Conservation (phyloP, 208 protist species). For the Leishmania major region DNA sequence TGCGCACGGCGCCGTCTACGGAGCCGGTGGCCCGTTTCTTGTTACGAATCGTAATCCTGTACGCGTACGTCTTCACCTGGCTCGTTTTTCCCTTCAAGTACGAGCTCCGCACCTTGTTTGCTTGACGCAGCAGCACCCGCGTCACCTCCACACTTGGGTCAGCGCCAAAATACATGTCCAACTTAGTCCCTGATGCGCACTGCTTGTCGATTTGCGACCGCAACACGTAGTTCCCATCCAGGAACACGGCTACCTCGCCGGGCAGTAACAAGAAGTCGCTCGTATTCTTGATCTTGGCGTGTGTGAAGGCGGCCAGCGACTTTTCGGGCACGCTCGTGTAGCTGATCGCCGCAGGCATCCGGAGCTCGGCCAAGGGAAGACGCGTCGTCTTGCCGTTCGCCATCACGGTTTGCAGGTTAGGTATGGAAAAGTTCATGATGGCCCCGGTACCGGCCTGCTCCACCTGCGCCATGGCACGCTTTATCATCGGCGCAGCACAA, state of each 20-base stretch:
- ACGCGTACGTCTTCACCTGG: constrained; percentile 19
- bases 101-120: constrained; percentile 25
- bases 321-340: constrained; percentile 30
- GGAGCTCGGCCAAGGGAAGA: constrained; percentile 28
- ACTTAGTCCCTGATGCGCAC: constrained; percentile 19
- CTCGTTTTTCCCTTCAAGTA: constrained; percentile 27
- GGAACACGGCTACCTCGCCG: constrained; percentile 30
- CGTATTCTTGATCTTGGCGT: constrained; percentile 24
- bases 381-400: constrained; percentile 31
- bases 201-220: constrained; percentile 19
- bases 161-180: constrained; percentile 29
- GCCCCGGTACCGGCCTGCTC: constrained; percentile 25
- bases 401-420: constrained; percentile 26
- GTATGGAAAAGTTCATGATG: constrained; percentile 27
- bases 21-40: constrained; percentile 21
- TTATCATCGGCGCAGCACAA: constrained; percentile 18
- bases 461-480: not conserved
- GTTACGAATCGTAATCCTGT: constrained; percentile 31
- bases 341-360: constrained; percentile 24
- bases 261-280: constrained; percentile 25
- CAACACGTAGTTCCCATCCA: constrained; percentile 30
- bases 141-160: constrained; percentile 31
- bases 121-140: constrained; percentile 32
- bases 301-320: constrained; percentile 21
- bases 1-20: constrained; percentile 10